Base-by-base conservation (phyloP, 768 basidiomycete genomes). In the Rhizopogon sp. region DNA sequence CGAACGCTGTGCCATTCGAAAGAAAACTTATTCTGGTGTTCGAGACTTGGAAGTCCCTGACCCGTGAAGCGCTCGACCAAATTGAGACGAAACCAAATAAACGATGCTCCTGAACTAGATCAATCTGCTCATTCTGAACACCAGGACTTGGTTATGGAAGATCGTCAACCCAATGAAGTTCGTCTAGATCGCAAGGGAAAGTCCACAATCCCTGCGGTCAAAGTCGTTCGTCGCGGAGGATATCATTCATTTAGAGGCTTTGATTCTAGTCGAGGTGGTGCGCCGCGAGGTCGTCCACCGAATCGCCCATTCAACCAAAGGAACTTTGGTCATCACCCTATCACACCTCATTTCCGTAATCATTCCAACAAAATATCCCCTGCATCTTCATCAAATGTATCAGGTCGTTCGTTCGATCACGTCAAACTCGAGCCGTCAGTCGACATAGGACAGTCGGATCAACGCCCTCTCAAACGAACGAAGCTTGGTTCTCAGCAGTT, bases 101-200 rank as follows among this genome's bases (percentile, higher is more conserved):
- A 11, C 53, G 59, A 55, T 16, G 17, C 35, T 44, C 5, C 40
- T 45, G 39, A 43, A 25, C 13, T 41, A n/a, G 10, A n/a, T 35
- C 14, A 10, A 39, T 16, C n/a, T 6, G 29, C 47, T 39, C 39
- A 20, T 50, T 6, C 33, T n/a, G 37, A 9, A 51, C 35, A 13
- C 31, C 6, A 5, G 5, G 3, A 37, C 10, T 37, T 29, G 28
- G n/a, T 25, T 20, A 62, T 66, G 65, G 75, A 77, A 56, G 75
- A 76, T 56, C 56, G 57, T 1, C 75, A 77, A 50, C 73, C 72
- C 17, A 75, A 76, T 56, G 73, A 75, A 56, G 55, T 65, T 5
- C 72, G 72, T 44, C 61, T 69, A 52, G 53, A 65, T 28, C 68
- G 70, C 40, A 75, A 74, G 53, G 72, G 74, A 0, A 61, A 51